A percentile compares a stretch with the other conserved stretches of the same genome.
These are phyloP conservation scores for Penicillium nucicola DNA, from an alignment of 495 filamentous ascomycete genomes.

Conservation along the genomic window DNA sequence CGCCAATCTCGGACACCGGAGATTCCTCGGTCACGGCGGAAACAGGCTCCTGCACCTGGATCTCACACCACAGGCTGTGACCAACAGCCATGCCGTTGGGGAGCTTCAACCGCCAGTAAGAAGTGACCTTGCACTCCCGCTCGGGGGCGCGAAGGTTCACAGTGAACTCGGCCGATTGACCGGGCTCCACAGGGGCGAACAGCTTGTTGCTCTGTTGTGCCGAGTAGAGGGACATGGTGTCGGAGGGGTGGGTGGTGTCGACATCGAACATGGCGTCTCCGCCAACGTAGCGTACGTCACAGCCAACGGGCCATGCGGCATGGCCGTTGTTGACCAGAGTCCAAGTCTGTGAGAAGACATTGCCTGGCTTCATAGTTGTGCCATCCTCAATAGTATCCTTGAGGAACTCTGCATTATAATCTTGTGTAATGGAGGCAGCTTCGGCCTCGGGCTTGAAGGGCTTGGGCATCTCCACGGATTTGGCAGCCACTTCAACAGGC, in stretches of 20 bases:
- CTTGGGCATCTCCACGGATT: constrained; percentile 40
- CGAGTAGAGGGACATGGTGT: constrained; percentile 63
- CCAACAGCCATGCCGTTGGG: constrained; percentile 81
- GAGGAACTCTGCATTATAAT: constrained; percentile 71
- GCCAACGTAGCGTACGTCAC: constrained; percentile 85
- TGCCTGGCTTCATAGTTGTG: constrained; percentile 61
- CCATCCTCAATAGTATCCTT: constrained; percentile 78
- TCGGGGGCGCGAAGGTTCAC: constrained; percentile 78
- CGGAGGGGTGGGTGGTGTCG: constrained; percentile 71
- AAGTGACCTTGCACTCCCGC: constrained; percentile 72
- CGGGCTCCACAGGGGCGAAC: constrained; percentile 62
- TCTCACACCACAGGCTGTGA: constrained; percentile 91
- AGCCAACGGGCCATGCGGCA: constrained; percentile 78
- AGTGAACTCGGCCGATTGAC: constrained; percentile 74
- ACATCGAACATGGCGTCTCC: constrained; percentile 94
- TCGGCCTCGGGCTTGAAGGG: constrained; percentile 23
- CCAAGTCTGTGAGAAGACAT: constrained; percentile 87
- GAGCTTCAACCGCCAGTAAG: constrained; percentile 93
- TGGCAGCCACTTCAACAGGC: constrained; percentile 59
- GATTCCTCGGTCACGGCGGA: constrained; percentile 17
- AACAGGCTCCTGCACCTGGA: constrained; percentile 57
- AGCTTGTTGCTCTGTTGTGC: constrained; percentile 80
- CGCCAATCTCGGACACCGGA: constrained; percentile 16
- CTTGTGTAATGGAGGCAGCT: constrained; percentile 4
- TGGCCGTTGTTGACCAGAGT: constrained; percentile 82